Conservation (phyloP, 2,329 filamentous ascomycete genomes). For the Aspergillus pseudoterreus region DNA sequence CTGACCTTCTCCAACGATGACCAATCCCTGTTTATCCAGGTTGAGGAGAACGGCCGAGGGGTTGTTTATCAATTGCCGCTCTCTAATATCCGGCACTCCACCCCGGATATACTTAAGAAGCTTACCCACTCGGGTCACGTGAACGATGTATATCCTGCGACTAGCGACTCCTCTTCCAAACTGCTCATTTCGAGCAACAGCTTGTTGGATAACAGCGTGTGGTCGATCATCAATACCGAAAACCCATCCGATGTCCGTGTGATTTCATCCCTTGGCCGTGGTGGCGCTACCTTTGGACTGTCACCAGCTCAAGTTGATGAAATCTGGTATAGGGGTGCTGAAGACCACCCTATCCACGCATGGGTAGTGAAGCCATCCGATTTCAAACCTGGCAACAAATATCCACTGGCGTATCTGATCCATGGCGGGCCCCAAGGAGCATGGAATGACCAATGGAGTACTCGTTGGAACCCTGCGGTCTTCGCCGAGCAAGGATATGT, state of each 20-base stretch:
- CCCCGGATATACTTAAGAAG: constrained; percentile 30
- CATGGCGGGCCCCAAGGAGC: constrained; percentile 52
- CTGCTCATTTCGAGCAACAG: constrained; percentile 43
- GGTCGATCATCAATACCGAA: constrained; percentile 38
- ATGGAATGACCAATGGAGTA: constrained; percentile 55
- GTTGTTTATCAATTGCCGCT: constrained; percentile 41
- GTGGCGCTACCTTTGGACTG: constrained; percentile 39
- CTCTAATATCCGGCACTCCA: constrained; percentile 24
- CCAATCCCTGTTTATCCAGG: constrained; percentile 38
- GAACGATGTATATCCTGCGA: constrained; percentile 35
- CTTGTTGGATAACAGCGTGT: constrained; percentile 44
- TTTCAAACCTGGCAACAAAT: constrained; percentile 45
- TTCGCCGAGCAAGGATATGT: constrained; percentile 62
- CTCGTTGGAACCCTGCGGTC: constrained; percentile 52
- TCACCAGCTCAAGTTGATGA: constrained; percentile 41
- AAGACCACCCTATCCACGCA: constrained; percentile 42
- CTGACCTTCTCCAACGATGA: constrained; percentile 42
- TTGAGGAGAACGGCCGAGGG: constrained; percentile 41
- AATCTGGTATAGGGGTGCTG: constrained; percentile 45
- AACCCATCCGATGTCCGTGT: constrained; percentile 25
- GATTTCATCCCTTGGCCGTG: constrained; percentile 37
- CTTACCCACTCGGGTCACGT: constrained; percentile 41
- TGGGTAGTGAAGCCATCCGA: constrained; percentile 48
- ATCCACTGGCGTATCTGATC: constrained; percentile 53
- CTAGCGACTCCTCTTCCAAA: constrained; percentile 28